phyloP scores from a whole-genome alignment of 176 grass and related monocot species.

The Triticum monococcum region DNA sequence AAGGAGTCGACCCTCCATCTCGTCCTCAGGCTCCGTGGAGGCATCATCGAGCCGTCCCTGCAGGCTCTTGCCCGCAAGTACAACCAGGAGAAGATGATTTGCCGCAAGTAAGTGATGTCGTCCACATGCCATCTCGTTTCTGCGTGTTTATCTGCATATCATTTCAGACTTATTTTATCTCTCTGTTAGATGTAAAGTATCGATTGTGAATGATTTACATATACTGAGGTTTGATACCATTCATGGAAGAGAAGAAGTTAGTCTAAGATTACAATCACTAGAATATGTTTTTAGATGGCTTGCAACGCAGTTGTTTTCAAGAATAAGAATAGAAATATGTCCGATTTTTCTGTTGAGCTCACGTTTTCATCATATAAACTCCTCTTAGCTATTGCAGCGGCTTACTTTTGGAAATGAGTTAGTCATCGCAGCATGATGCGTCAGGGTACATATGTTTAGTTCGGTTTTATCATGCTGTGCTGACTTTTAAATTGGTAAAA shows the following conservation, averaged over 20 bases:
- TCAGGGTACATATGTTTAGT: background rate
- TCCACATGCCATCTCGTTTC: background rate
- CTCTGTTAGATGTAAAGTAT: background rate
- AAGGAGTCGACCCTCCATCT: slow-evolving; percentile 84
- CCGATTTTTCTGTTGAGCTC: background rate
- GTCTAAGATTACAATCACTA: background rate
- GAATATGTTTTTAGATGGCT: background rate
- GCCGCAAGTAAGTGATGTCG: slow-evolving; percentile 54
- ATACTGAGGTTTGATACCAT: background rate
- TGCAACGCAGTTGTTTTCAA: background rate
- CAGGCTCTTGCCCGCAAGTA: slow-evolving; percentile 59
- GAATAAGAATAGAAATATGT: background rate
- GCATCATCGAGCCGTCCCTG: slow-evolving; percentile 58
- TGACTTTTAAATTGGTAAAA: background rate
- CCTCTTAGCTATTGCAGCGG: background rate
- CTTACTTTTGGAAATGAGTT: background rate
- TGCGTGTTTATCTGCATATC: background rate
- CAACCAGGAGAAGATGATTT: slow-evolving; percentile 70
- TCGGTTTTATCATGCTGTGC: background rate
- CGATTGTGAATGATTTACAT: background rate
- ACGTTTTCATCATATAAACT: too few species aligned
- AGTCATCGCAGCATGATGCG: background rate
- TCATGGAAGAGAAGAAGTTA: background rate
- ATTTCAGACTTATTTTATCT: too few species aligned
- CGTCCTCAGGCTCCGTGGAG: slow-evolving; percentile 73